Percentiles rank a stretch among this genome's conserved stretches.
Conservation (phyloP, 2,329 filamentous ascomycete species). For the Pleomassaria siparia region DNA sequence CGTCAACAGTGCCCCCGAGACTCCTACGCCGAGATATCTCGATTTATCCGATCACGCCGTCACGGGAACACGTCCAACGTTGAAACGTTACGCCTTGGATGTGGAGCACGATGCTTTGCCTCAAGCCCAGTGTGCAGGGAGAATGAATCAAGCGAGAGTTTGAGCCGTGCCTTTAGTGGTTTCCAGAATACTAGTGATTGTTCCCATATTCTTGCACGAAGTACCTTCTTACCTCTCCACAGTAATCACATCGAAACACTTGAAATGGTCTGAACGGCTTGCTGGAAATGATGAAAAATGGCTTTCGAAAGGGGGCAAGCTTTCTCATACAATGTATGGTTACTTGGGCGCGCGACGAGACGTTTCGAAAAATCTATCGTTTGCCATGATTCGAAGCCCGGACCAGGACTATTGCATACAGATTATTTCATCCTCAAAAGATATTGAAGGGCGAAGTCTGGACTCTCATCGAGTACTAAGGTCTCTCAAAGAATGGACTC, state of each 20-base stretch:
- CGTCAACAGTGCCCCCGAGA: slow-evolving; percentile 23
- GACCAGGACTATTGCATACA: slow-evolving; percentile 51
- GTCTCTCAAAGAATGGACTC: slow-evolving; percentile 52
- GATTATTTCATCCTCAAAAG: slow-evolving; percentile 50
- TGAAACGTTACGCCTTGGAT: slow-evolving; percentile 10
- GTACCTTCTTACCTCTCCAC: not conserved
- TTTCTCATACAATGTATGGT: slow-evolving; percentile 50
- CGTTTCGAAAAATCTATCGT: slow-evolving; percentile 69
- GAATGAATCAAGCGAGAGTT: slow-evolving; percentile 17
- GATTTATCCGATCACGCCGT: slow-evolving; percentile 30
- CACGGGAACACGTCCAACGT: slow-evolving; percentile 27
- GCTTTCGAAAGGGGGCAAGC: slow-evolving; percentile 3
- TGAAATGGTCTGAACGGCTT: no score
- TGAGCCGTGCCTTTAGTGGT: slow-evolving; percentile 26
- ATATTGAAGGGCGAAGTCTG: slow-evolving; percentile 20
- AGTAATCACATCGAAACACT: no score
- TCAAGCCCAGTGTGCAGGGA: slow-evolving; percentile 2
- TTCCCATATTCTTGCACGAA: not conserved
- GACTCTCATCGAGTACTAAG: slow-evolving; percentile 44
- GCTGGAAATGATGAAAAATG: not conserved
- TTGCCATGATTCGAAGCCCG: slow-evolving; percentile 60
- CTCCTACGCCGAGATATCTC: slow-evolving; percentile 39
- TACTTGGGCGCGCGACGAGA: slow-evolving; percentile 71
- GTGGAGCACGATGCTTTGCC: slow-evolving; percentile 16
- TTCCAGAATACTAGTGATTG: slow-evolving; percentile 36